Evolutionary conservation across 2,329 filamentous ascomycete species (phyloP).

Genomic region (Neonectria ditissima): DNA sequence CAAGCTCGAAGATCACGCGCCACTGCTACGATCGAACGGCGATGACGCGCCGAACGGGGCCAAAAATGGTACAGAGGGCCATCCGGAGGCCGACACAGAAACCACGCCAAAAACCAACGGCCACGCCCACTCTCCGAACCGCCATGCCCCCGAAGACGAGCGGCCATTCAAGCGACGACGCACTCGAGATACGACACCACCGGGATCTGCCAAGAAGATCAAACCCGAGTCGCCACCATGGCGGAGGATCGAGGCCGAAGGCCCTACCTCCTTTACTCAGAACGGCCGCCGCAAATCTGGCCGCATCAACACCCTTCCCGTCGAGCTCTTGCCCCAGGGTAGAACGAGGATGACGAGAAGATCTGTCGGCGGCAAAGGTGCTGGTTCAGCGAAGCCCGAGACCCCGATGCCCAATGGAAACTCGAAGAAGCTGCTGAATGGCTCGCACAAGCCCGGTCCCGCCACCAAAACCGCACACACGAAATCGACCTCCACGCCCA

Average conservation of each 20-base stretch:
- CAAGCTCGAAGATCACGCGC: slow-evolving; percentile 43
- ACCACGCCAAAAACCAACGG: slow-evolving; percentile 43
- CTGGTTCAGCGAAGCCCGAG: slow-evolving; percentile 49
- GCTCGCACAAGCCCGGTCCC: slow-evolving; percentile 43
- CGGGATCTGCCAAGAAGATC: slow-evolving; percentile 57
- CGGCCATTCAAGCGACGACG: slow-evolving; percentile 75
- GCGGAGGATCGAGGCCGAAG: slow-evolving; percentile 87
- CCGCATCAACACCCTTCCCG: slow-evolving; percentile 68
- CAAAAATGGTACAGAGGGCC: slow-evolving; percentile 22
- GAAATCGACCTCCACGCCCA: slow-evolving; percentile 40
- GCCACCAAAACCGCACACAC: slow-evolving; percentile 40
- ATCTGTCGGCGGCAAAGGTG: slow-evolving; percentile 48
- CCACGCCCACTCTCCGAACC: slow-evolving; percentile 55
- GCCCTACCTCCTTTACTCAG: slow-evolving; percentile 85
- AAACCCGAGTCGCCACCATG: slow-evolving; percentile 84
- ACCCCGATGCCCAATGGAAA: slow-evolving; percentile 42
- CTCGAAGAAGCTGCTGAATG: slow-evolving; percentile 42
- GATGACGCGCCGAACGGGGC: slow-evolving; percentile 36
- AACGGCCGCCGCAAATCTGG: slow-evolving; percentile 78
- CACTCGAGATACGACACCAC: slow-evolving; percentile 61
- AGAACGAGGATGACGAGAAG: slow-evolving; percentile 66
- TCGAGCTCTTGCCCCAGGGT: slow-evolving; percentile 63
- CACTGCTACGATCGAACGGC: slow-evolving; percentile 28
- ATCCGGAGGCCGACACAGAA: slow-evolving; percentile 40
- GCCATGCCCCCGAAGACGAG: slow-evolving; percentile 53